Evolutionary conservation across 139 green algal genomes (phyloP).

Genomic region (Asterochloris sp.): DNA sequence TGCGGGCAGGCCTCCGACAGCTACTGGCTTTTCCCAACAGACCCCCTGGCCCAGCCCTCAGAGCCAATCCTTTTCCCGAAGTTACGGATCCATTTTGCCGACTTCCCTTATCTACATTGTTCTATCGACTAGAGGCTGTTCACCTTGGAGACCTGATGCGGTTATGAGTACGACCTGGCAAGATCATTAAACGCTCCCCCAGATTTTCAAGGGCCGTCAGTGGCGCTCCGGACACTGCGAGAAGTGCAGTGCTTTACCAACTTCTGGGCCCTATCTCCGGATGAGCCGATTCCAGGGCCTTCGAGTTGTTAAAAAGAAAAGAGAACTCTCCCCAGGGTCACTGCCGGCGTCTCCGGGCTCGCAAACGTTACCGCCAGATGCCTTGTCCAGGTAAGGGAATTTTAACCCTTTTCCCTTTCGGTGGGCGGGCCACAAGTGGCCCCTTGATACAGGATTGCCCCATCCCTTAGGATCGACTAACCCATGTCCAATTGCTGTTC

Average conservation of each 20-base stretch:
- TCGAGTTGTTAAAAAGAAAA: slow-evolving; percentile 93
- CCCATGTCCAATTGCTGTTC: slow-evolving; percentile 95
- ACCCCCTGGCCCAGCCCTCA: no score
- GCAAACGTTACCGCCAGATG: slow-evolving; percentile 80
- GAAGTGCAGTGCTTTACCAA: slow-evolving; percentile 84
- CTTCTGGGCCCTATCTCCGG: slow-evolving; percentile 82
- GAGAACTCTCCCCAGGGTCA: slow-evolving; percentile 88
- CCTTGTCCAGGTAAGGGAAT: slow-evolving; percentile 90
- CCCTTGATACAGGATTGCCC: slow-evolving; percentile 84
- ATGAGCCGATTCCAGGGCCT: slow-evolving; percentile 85
- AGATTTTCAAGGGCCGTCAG: slow-evolving; percentile 89
- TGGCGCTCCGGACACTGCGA: slow-evolving; percentile 81
- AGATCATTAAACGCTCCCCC: slow-evolving; percentile 70
- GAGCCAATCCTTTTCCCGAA: no score
- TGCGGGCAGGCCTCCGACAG: no score
- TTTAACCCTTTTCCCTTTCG: slow-evolving; percentile 93
- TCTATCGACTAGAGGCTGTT: slow-evolving; percentile 95
- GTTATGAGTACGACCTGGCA: slow-evolving; percentile 90
- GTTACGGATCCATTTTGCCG: no score
- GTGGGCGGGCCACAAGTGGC: slow-evolving; percentile 67
- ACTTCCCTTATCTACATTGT: no score
- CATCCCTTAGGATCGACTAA: slow-evolving; percentile 93
- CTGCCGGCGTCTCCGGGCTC: slow-evolving; percentile 79
- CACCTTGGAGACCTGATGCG: slow-evolving; percentile 96
- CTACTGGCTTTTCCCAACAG: no score